Percentiles rank a stretch among this genome's conserved stretches.
phyloP scores from a whole-genome alignment of 805 yeast genomes.

The Pichia membranifaciens region DNA sequence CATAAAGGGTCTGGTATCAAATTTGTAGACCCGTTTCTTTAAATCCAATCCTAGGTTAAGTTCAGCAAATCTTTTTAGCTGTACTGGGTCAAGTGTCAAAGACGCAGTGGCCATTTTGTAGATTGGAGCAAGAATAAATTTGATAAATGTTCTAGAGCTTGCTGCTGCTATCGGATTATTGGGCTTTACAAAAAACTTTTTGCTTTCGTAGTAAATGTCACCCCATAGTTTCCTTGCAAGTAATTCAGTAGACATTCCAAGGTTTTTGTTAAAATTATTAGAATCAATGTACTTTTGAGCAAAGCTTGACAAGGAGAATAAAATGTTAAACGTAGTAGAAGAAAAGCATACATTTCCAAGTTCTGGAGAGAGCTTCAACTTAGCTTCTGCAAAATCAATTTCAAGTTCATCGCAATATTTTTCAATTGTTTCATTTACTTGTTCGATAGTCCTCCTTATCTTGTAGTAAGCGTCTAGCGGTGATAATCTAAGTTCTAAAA shows the following conservation, averaged over 20 bases:
- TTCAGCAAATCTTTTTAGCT: conserved; percentile 40
- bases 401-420: conserved; percentile 12
- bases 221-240: conserved; percentile 74
- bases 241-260: conserved; percentile 25
- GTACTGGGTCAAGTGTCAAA: conserved; percentile 44
- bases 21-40: conserved; percentile 35
- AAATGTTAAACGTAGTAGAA: conserved; percentile 54
- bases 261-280: conserved; percentile 21
- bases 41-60: conserved; percentile 39
- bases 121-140: conserved; percentile 69
- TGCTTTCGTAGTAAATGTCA: conserved; percentile 47
- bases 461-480: conserved; percentile 70
- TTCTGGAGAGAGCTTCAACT: conserved; percentile 48
- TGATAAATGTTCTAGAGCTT: conserved; percentile 43
- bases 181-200: conserved; percentile 39
- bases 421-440: conserved; percentile 51
- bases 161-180: conserved; percentile 21
- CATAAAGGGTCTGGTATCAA: conserved; percentile 58
- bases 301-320: conserved; percentile 66
- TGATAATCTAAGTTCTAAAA: conserved; percentile 72
- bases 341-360: conserved; percentile 68
- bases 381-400: conserved; percentile 15
- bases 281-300: conserved; percentile 42
- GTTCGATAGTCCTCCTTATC: conserved; percentile 52
- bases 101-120: conserved; percentile 67